These are phyloP conservation scores for Backusella australiensis DNA, from an alignment of 192 early-diverging fungal genomes.

Conservation along the genomic window DNA sequence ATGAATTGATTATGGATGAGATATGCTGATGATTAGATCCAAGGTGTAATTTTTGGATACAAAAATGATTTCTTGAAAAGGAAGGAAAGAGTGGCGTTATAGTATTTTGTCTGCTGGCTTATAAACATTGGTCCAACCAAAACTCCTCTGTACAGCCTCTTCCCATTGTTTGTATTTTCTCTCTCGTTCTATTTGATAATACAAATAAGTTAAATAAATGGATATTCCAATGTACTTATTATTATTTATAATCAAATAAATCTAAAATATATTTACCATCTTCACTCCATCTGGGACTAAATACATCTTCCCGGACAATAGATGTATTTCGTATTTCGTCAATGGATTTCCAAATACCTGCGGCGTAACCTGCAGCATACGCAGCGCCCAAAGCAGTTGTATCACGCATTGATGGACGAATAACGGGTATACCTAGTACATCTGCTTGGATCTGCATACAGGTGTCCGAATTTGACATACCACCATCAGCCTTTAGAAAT, in stretches of 20 bases:
- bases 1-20: background rate
- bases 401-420: conserved; percentile 85
- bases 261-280: conserved; percentile 8
- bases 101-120: background rate
- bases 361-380: conserved; percentile 46
- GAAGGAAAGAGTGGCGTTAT: background rate
- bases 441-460: conserved; percentile 95
- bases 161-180: conserved; percentile 27
- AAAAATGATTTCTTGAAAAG: background rate
- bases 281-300: conserved; percentile 17
- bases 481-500: conserved; percentile 84
- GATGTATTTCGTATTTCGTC: conserved; percentile 21
- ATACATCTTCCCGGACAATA: conserved; percentile 16
- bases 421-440: conserved; percentile 77
- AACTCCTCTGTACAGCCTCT: conserved; percentile 28
- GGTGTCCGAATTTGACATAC: conserved; percentile 86
- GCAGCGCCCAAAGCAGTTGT: conserved; percentile 94
- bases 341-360: conserved; percentile 23
- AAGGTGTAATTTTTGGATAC: background rate
- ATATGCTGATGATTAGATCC: background rate
- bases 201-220: background rate
- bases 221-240: no score
- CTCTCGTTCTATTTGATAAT: conserved; percentile 11
- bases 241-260: background rate
- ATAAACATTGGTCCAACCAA: conserved; percentile 27